A percentile compares a stretch with the other conserved stretches of the same genome.
Conservation (phyloP, 176 grass and related monocot genomes). For the Triticum dicoccoides region DNA sequence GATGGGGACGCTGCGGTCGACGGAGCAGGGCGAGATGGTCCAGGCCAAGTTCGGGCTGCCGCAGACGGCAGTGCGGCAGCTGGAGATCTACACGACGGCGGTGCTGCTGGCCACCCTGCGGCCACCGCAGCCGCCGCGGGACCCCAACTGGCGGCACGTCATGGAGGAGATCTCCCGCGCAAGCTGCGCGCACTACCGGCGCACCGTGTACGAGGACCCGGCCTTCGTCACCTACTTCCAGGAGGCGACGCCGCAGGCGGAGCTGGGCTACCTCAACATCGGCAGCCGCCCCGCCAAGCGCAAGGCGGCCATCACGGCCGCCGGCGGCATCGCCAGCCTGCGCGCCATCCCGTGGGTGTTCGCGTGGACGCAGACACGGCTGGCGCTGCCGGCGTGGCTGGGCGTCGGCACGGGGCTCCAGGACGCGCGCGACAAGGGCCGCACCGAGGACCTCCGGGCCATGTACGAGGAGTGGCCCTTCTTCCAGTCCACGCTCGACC, state of each 20-base stretch:
- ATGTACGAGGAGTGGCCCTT: conserved; percentile 96
- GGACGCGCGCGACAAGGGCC: conserved; percentile 58
- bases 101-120: conserved; percentile 74
- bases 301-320: conserved; percentile 8
- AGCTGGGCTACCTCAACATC: conserved; percentile 84
- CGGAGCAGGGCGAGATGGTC: conserved; percentile 99
- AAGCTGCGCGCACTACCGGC: conserved; percentile 73
- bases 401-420: conserved; percentile 70
- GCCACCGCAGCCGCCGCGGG: conserved; percentile 69
- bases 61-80: conserved; percentile 76
- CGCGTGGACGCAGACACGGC: conserved; percentile 93
- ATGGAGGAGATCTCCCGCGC: conserved; percentile 89
- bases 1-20: conserved; percentile 82
- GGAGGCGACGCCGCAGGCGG: conserved; percentile 81
- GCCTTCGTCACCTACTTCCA: conserved; percentile 91
- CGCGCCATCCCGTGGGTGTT: conserved; percentile 95
- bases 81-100: conserved; percentile 92
- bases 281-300: conserved; percentile 71
- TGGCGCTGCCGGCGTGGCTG: conserved; percentile 85
- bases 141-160: conserved; percentile 49
- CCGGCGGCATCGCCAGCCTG: conserved; percentile 58
- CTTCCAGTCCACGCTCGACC: conserved; percentile 83
- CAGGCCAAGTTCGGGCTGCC: conserved; percentile 91
- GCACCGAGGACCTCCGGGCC: conserved; percentile 50
- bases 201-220: conserved; percentile 80